These are phyloP conservation scores for Noccaea bulbosa DNA, from an alignment of 345 rosid genomes.

Conservation along the genomic window DNA sequence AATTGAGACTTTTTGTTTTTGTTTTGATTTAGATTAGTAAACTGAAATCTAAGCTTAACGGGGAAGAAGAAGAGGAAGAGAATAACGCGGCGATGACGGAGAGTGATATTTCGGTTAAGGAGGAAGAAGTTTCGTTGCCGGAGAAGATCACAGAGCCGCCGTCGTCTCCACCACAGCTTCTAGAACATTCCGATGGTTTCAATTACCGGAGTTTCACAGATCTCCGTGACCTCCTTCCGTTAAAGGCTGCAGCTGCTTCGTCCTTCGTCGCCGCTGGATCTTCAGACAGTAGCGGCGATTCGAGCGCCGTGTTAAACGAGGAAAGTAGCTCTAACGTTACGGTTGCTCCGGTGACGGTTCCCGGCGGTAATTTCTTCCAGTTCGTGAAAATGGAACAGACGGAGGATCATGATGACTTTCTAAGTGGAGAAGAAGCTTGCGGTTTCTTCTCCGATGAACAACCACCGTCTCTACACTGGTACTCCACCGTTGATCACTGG, in stretches of 20 bases:
- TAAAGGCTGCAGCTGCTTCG: conserved; percentile 42
- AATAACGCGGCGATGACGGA: conserved; percentile 44
- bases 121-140: conserved; percentile 56
- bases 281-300: conserved; percentile 80
- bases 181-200: conserved; percentile 46
- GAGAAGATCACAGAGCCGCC: conserved; percentile 42
- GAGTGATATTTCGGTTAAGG: conserved; percentile 67
- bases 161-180: conserved; percentile 41
- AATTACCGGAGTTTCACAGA: conserved; percentile 56
- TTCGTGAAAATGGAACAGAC: conserved; percentile 84
- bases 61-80: conserved; percentile 38
- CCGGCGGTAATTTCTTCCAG: conserved; percentile 44
- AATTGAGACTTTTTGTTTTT: not conserved
- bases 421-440: conserved; percentile 76
- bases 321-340: conserved; percentile 68
- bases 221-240: conserved; percentile 50
- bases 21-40: conserved; percentile 61
- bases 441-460: conserved; percentile 88
- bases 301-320: conserved; percentile 82
- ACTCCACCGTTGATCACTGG: conserved; percentile 48
- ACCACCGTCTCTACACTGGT: conserved; percentile 84
- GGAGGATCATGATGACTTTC: conserved; percentile 81
- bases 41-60: conserved; percentile 68
- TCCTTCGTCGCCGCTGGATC: conserved; percentile 65
- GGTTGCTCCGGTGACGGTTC: conserved; percentile 48